Conservation (phyloP, 495 filamentous ascomycete species). For the Acidiella bohemica region DNA sequence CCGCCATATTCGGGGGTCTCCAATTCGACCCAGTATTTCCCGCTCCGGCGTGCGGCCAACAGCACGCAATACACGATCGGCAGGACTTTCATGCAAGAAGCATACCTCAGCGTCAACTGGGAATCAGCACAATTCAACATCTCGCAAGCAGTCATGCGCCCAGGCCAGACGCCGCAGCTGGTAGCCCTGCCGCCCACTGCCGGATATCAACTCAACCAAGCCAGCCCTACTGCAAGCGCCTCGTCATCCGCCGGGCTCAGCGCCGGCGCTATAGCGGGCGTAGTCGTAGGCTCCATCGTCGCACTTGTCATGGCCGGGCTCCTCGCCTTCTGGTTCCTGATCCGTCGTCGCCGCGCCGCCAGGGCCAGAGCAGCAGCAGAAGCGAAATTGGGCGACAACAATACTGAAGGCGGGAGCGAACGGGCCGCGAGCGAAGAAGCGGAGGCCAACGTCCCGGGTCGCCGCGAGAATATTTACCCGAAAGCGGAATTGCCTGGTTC, state of each 20-base stretch:
- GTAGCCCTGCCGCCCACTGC: constrained; percentile 25
- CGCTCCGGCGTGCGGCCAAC: constrained; percentile 24
- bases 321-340: constrained; percentile 1
- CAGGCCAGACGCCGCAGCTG: too few species aligned
- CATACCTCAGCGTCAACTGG: constrained; percentile 25
- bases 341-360: constrained; percentile 2
- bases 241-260: constrained; percentile 10
- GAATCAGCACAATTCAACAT: constrained; percentile 25
- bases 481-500: constrained; percentile 26
- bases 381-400: constrained; percentile 8
- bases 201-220: too few species aligned
- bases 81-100: constrained; percentile 27
- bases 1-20: constrained; percentile 13
- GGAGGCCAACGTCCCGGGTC: too few species aligned
- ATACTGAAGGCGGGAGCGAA: background rate
- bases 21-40: constrained; percentile 26
- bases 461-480: too few species aligned
- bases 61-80: constrained; percentile 26
- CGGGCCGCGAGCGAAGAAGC: background rate
- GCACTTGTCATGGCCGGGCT: constrained; percentile 6
- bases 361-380: background rate
- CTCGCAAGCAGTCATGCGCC: constrained; percentile 23
- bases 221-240: too few species aligned
- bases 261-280: constrained; percentile 19
- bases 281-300: constrained; percentile 19